phyloP scores from a whole-genome alignment of 2,329 filamentous ascomycete species.

The Reticulascus tulasneorum region DNA sequence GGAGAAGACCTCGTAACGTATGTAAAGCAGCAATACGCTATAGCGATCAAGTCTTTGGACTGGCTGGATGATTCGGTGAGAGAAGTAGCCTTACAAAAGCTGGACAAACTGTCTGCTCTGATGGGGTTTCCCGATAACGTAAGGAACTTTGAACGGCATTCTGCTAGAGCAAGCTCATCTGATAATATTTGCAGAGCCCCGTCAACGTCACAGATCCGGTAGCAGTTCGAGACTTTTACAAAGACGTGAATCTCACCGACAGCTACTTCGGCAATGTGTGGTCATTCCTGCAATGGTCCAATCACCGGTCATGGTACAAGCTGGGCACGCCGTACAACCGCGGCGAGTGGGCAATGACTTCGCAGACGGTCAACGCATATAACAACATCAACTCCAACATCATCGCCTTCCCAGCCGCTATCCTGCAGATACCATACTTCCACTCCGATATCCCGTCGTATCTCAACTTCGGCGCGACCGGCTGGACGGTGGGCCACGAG shows the following conservation, averaged over 20 bases:
- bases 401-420: slow-evolving; percentile 65
- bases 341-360: slow-evolving; percentile 56
- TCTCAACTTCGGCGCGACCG: slow-evolving; percentile 63
- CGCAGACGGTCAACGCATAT: slow-evolving; percentile 59
- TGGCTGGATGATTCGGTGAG: too few species aligned
- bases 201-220: too few species aligned
- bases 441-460: slow-evolving; percentile 59
- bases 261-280: slow-evolving; percentile 56
- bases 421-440: slow-evolving; percentile 63
- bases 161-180: too few species aligned
- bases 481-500: slow-evolving; percentile 63
- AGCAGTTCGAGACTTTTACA: too few species aligned
- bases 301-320: slow-evolving; percentile 50
- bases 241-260: slow-evolving; percentile 44
- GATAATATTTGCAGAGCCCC: too few species aligned
- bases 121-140: too few species aligned
- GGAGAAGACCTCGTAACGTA: too few species aligned
- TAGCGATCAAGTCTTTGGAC: too few species aligned
- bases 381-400: slow-evolving; percentile 62
- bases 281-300: slow-evolving; percentile 42
- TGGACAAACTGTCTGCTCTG: too few species aligned
- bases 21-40: too few species aligned
- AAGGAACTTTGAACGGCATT: too few species aligned
- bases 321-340: slow-evolving; percentile 57
- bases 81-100: too few species aligned